Conservation (phyloP, 2,329 filamentous ascomycete species). For the Pestalotiopsis sp. region DNA sequence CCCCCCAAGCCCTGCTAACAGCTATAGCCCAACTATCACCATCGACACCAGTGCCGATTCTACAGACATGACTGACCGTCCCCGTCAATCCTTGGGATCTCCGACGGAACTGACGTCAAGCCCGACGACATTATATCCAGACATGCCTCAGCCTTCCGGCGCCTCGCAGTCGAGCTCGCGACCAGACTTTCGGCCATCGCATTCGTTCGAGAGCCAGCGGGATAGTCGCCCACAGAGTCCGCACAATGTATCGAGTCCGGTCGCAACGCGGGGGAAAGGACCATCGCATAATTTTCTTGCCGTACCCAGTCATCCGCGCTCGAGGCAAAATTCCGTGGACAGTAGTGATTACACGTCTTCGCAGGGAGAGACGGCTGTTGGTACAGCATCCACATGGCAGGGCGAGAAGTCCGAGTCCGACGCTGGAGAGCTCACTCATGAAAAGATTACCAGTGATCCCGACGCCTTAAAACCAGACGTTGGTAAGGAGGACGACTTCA, state of each 20-base stretch:
- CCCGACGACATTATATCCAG: slow-evolving; percentile 24
- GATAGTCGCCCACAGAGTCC: slow-evolving; percentile 72
- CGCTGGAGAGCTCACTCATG: slow-evolving; percentile 41
- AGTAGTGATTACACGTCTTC: slow-evolving; percentile 63
- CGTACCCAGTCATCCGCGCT: slow-evolving; percentile 64
- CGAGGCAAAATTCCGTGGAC: slow-evolving; percentile 71
- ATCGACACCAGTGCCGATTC: slow-evolving; percentile 33
- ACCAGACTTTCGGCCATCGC: slow-evolving; percentile 54
- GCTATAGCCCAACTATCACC: slow-evolving; percentile 36
- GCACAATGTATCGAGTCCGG: slow-evolving; percentile 69
- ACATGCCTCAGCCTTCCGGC: slow-evolving; percentile 14
- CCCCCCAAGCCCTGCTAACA: background rate
- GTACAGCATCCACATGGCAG: slow-evolving; percentile 44
- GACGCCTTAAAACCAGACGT: slow-evolving; percentile 76
- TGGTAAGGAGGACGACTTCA: slow-evolving; percentile 76
- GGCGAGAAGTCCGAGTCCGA: slow-evolving; percentile 39
- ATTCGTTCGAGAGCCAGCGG: slow-evolving; percentile 63
- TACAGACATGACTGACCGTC: slow-evolving; percentile 21
- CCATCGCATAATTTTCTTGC: slow-evolving; percentile 59
- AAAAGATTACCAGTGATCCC: slow-evolving; percentile 64
- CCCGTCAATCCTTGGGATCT: slow-evolving; percentile 28
- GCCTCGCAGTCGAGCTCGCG: slow-evolving; percentile 24
- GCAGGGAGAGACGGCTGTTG: slow-evolving; percentile 65
- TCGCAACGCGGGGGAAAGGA: slow-evolving; percentile 49
- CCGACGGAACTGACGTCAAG: slow-evolving; percentile 30